Conservation (phyloP, 495 filamentous ascomycete species). For the Hypoxylon crocopeplum region DNA sequence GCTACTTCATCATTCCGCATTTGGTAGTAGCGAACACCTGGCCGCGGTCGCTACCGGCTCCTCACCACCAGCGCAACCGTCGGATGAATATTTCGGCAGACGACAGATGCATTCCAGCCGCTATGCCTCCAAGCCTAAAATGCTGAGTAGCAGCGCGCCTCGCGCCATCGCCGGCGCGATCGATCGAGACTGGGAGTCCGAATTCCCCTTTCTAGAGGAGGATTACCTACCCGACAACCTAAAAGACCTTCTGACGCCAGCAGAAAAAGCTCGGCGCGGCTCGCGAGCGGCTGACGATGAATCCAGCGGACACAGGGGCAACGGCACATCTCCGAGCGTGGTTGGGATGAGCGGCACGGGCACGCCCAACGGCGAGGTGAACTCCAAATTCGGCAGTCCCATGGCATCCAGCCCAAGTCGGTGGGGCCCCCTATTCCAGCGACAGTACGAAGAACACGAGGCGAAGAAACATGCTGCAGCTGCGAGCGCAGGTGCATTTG, state of each 20-base stretch:
- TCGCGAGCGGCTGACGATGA: slow-evolving; percentile 66
- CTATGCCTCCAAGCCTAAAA: slow-evolving; percentile 70
- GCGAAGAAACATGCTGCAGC: slow-evolving; percentile 54
- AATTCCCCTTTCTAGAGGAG: slow-evolving; percentile 85
- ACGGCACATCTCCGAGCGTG: slow-evolving; percentile 45
- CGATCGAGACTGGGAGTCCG: slow-evolving; percentile 79
- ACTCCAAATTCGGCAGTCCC: slow-evolving; percentile 82
- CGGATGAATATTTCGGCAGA: slow-evolving; percentile 70
- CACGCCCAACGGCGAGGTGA: slow-evolving; percentile 51
- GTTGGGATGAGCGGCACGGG: slow-evolving; percentile 48
- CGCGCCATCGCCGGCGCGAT: slow-evolving; percentile 57
- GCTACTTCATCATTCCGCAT: slow-evolving; percentile 83
- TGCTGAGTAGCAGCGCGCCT: slow-evolving; percentile 83
- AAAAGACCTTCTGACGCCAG: slow-evolving; percentile 89
- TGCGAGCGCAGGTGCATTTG: slow-evolving; percentile 65
- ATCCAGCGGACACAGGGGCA: slow-evolving; percentile 58
- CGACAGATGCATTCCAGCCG: slow-evolving; percentile 87
- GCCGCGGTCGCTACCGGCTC: slow-evolving; percentile 62
- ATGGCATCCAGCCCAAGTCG: slow-evolving; percentile 79
- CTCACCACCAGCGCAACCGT: slow-evolving; percentile 68
- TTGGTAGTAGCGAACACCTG: slow-evolving; percentile 62
- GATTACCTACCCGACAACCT: slow-evolving; percentile 87
- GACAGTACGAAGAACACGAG: slow-evolving; percentile 78
- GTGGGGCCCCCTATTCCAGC: slow-evolving; percentile 83
- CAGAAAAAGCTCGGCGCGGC: slow-evolving; percentile 83